Percentiles rank a stretch among this genome's conserved stretches.
Evolutionary conservation across 2,329 filamentous ascomycete genomes (phyloP).

Genomic region (Aspergillus hiratsukae): DNA sequence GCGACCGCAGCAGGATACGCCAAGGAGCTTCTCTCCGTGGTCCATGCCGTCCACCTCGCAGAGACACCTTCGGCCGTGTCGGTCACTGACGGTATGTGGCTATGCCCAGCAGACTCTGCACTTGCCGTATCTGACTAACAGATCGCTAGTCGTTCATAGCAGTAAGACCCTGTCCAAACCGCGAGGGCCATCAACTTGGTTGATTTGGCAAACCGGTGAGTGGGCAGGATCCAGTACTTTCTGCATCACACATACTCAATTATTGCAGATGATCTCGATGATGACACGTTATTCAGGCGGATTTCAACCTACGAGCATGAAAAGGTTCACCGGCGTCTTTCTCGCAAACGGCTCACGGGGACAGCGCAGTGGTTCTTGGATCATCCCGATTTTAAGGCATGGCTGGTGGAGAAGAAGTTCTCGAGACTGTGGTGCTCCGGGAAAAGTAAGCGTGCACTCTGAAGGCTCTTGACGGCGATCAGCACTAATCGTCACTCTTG

Average conservation of each 20-base stretch:
- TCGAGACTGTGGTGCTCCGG: conserved; percentile 18
- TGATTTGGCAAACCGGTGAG: no score
- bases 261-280: conserved; percentile 4
- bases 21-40: not conserved
- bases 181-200: no score
- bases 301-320: conserved; percentile 19
- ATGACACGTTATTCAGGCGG: conserved; percentile 7
- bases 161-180: no score
- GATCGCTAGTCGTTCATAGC: not conserved
- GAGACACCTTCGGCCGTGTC: not conserved
- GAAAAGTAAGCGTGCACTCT: conserved; percentile 12
- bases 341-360: conserved; percentile 13
- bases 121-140: not conserved
- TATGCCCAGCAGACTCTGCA: not conserved
- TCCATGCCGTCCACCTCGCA: not conserved
- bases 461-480: no score
- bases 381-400: conserved; percentile 13
- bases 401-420: conserved; percentile 10
- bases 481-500: not conserved
- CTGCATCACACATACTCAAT: not conserved
- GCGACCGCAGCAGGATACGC: conserved; percentile 11
- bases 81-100: not conserved
- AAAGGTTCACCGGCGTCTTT: conserved; percentile 15
- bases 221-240: no score
- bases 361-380: conserved; percentile 17